These are phyloP conservation scores for Sporothrix phasma DNA, from an alignment of 2,329 filamentous ascomycete species.

Conservation along the genomic window DNA sequence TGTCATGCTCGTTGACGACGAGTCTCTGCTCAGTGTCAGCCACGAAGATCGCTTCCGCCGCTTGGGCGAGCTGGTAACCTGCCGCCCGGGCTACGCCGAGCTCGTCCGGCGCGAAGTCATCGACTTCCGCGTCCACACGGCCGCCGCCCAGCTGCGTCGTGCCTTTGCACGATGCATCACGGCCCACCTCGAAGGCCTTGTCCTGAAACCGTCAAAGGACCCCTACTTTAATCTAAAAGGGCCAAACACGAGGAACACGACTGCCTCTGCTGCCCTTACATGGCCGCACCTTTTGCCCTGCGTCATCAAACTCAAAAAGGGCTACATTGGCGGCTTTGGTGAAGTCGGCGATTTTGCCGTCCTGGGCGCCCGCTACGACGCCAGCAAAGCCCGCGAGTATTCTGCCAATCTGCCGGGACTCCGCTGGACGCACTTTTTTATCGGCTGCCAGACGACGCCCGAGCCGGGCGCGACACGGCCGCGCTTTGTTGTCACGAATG, in stretches of 20 bases:
- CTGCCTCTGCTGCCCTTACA: not conserved
- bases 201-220: slow-evolving; percentile 68
- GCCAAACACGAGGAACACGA: not conserved
- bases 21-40: slow-evolving; percentile 39
- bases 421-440: slow-evolving; percentile 70
- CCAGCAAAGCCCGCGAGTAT: slow-evolving; percentile 48
- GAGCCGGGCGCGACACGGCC: slow-evolving; percentile 31
- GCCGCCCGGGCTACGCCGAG: slow-evolving; percentile 51
- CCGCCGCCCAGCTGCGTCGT: slow-evolving; percentile 45
- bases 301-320: slow-evolving; percentile 80
- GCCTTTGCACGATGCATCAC: slow-evolving; percentile 59
- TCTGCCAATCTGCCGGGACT: slow-evolving; percentile 37
- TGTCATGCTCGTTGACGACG: slow-evolving; percentile 42
- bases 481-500: slow-evolving; percentile 56
- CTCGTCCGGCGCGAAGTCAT: slow-evolving; percentile 58
- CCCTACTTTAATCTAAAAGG: slow-evolving; percentile 58
- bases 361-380: slow-evolving; percentile 63
- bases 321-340: slow-evolving; percentile 68
- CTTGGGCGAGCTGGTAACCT: slow-evolving; percentile 44
- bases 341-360: slow-evolving; percentile 78
- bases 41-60: slow-evolving; percentile 52
- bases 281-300: slow-evolving; percentile 22
- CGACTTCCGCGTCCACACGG: slow-evolving; percentile 48
- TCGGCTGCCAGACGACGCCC: slow-evolving; percentile 58
- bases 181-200: slow-evolving; percentile 62